Base-by-base conservation (phyloP, 768 basidiomycete genomes). In the Cystoderma amianthinum region DNA sequence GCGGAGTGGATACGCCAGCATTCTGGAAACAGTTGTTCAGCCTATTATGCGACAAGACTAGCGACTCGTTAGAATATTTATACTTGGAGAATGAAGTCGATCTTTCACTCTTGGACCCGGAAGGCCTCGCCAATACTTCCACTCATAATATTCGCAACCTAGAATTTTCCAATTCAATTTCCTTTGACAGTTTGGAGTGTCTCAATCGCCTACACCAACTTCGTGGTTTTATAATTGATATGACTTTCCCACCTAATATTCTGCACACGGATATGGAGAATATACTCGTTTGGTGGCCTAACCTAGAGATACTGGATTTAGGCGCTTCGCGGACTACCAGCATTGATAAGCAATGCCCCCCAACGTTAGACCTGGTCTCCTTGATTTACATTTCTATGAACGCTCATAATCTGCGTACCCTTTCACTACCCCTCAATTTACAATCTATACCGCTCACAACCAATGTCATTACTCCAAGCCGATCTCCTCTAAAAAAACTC, bases 281-380 rank as follows among this genome's bases (percentile, higher is more conserved):
- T 38, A 49, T 76, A 30, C 45, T 60, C 13, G 53, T 45, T 5
- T 72, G 66, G 63, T 74, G 74, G 74, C 74, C 72, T 12, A 43
- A 51, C 30, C 59, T 76, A 4, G 51, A 59, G 6, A 56, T 61
- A 35, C 63, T 77, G 22, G 64, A 74, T 42, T 43, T 76, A 9
- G 69, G 70, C 1, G 49, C 39, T 49, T 3, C 51, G 41, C 39
- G 15, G 44, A 32, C 5, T 18, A 33, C 37, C 16, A 22, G 25
- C 7, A n/a, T 28, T 28, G 25, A 28, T 7, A 7, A 28, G 25
- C n/a, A n/a, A 28, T 28, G 42, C 45, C 35, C 38, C n/a, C 49
- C 52, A 11, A 49, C 50, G 10, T 45, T 62, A 21, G 64, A 63
- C 0, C 44, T 54, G 1, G 56, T 48, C 15, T 56, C 59, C 5